phyloP scores from a whole-genome alignment of 805 yeast genomes.

The Ogataea wickerhamii region DNA sequence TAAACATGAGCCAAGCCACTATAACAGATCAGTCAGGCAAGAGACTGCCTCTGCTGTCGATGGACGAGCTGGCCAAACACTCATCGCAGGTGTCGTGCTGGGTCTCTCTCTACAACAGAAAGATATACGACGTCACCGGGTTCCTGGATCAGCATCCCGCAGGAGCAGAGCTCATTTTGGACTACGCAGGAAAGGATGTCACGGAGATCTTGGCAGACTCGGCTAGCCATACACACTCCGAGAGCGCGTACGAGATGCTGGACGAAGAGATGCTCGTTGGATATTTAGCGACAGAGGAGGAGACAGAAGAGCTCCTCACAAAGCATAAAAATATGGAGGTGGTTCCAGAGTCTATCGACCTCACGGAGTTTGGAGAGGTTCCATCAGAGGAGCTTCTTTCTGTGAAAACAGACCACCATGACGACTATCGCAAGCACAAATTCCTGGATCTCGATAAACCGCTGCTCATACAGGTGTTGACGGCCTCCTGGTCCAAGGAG shows the following conservation, averaged over 20 bases:
- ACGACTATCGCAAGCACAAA: conserved; percentile 72
- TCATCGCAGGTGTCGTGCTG: conserved; percentile 56
- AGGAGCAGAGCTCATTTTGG: conserved; percentile 55
- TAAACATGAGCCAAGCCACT: no score
- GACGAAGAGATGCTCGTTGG: conserved; percentile 84
- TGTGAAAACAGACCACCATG: conserved; percentile 71
- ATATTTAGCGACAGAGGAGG: conserved; percentile 75
- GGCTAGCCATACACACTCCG: conserved; percentile 73
- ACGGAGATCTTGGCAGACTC: conserved; percentile 76
- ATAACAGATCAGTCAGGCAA: no score
- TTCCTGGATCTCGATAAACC: conserved; percentile 86
- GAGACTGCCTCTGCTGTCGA: conserved; percentile 58
- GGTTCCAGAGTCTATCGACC: conserved; percentile 38
- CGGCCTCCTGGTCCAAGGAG: conserved; percentile 74
- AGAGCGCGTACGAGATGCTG: conserved; percentile 82
- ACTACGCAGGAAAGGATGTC: conserved; percentile 57
- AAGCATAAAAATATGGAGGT: conserved; percentile 54
- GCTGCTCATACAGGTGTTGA: conserved; percentile 72
- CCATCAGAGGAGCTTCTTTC: conserved; percentile 72
- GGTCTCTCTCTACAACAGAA: conserved; percentile 77
- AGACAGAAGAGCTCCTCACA: conserved; percentile 61
- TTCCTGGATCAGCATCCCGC: conserved; percentile 74
- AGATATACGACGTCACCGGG: conserved; percentile 77
- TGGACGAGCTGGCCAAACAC: conserved; percentile 51
- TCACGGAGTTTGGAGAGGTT: conserved; percentile 56